phyloP scores from a whole-genome alignment of 1,284 basidiomycete genomes.

The Ustilago curta region DNA sequence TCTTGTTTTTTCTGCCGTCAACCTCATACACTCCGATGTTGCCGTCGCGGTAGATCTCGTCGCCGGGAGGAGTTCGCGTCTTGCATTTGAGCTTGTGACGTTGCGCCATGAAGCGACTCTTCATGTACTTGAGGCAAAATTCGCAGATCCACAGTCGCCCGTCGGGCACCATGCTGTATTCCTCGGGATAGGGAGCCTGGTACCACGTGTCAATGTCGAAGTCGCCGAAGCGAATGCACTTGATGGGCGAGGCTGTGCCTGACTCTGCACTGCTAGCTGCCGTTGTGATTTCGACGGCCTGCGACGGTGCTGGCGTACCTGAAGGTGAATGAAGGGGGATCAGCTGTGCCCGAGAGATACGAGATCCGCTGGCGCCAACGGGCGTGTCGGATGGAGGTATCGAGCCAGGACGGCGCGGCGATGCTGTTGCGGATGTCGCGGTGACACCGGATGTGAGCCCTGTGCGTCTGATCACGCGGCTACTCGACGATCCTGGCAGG shows the following conservation, averaged over 20 bases:
- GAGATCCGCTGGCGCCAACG: constrained; percentile 13
- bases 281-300: constrained; percentile 40
- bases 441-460: background rate
- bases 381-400: constrained; percentile 22
- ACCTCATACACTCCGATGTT: constrained; percentile 94
- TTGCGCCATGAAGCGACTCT: constrained; percentile 86
- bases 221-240: constrained; percentile 85
- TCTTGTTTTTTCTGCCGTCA: constrained; percentile 97
- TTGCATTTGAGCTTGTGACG: constrained; percentile 94
- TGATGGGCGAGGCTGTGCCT: constrained; percentile 64
- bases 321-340: constrained; percentile 26
- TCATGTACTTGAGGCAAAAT: constrained; percentile 98
- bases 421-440: constrained; percentile 18
- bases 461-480: constrained; percentile 26
- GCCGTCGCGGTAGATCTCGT: constrained; percentile 96
- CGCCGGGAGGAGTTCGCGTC: constrained; percentile 91
- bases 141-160: constrained; percentile 97
- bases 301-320: constrained; percentile 26
- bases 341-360: constrained; percentile 38
- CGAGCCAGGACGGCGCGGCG: constrained; percentile 21
- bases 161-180: constrained; percentile 92
- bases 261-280: constrained; percentile 54
- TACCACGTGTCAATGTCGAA: constrained; percentile 99
- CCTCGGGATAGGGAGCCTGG: constrained; percentile 97
- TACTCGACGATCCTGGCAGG: constrained; percentile 32